Evolutionary conservation across 768 basidiomycete genomes (phyloP), one percentile per base, ranked within the genome.

Genomic region (Rhizopogon rudus): DNA sequence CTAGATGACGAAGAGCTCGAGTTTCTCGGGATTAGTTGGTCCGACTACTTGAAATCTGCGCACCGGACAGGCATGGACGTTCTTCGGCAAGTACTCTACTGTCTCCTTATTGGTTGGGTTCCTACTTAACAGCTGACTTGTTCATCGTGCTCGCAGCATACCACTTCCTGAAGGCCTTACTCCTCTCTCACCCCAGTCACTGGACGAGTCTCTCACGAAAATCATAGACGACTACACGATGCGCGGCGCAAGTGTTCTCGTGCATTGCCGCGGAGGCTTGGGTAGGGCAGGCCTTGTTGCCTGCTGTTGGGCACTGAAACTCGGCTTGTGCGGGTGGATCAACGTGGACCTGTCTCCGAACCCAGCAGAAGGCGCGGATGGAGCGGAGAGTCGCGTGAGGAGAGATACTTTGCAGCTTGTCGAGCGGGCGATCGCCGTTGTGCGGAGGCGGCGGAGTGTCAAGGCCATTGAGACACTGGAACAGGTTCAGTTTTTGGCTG

Each of bases 391-490:
- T 16, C 44, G 58, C 6, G 68, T 75, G 40, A 67, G 73, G 9
- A 64, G 66, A 43, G 80, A 80, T 51, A 80, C 85, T 13, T 64
- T 96, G 55, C 74, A 78, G 39, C 77, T 91, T 44, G 85, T 93
- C 8, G 85, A 90, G 64, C 78, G 81, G 25, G 84, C 81, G 2
- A 90, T 98, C 52, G 71, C 75, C 6, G 80, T 93, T 54, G 81
- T 94, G 7, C 73, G 95, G 48, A 73, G 80, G 58, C 73, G 93
- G 58, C 74, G 95, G 57, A 93, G 93, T 61, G 70, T 86, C 54
- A 98, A 98, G 67, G 93, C 94, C 1, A 82, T 98, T 40, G 96
- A 98, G 68, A 96, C 93, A 3, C 86, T 89, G 66, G 93, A 97
- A 66, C 95, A 98, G 70, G 96, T 96, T 14, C 73, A 77, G 60